Base-by-base conservation (phyloP, 179 eudicot genomes). In the Drosera spatulata region DNA sequence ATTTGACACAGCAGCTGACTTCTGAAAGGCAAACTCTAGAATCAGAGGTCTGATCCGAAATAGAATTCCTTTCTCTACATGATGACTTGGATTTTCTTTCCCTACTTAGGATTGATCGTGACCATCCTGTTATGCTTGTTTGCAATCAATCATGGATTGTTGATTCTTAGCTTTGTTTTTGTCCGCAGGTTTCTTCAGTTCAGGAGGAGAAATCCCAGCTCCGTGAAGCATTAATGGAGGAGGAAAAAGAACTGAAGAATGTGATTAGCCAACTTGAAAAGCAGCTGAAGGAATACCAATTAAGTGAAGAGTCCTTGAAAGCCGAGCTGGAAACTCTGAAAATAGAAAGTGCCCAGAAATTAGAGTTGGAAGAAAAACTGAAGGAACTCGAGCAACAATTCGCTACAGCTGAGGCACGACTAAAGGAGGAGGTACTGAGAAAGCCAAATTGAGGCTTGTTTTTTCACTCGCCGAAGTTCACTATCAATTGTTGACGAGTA, bases 21-120 rank as follows among this genome's bases (percentile, higher is more conserved):
- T 77, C 85, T 59, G 96, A 84, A 66, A 79, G 81, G 59, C 72
- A 93, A 67, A 79, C 66, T 59, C 79, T 81, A 46, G 87, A 82
- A 65, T 73, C 90, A 55, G 83, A 84, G 93, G 95, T 86, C 46
- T 14, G 59, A 15, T 45, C 4, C 13, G 1, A 58, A 11, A 44
- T 33, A 45, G 41, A 3, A 14, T 40, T 42, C 41, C 46, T 6
- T 12, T 41, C 49, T 15, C 14, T 8, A 40, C 50, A 14, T 50
- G n/a, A 11, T 7, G 11, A 2, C 50, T 7, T 46, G 14, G 3
- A 13, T 53, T 2, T 12, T 22, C 33, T 14, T 53, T 53, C 13
- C 5, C 33, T 53, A 14, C 14, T 3, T 53, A 53, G 5, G 8
- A 7, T 2, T 6, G 8, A 46, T 46, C 50, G 11, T 4, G 10